Conservation (phyloP, 176 grass and related monocot genomes). For the Tillandsia leiboldiana region DNA sequence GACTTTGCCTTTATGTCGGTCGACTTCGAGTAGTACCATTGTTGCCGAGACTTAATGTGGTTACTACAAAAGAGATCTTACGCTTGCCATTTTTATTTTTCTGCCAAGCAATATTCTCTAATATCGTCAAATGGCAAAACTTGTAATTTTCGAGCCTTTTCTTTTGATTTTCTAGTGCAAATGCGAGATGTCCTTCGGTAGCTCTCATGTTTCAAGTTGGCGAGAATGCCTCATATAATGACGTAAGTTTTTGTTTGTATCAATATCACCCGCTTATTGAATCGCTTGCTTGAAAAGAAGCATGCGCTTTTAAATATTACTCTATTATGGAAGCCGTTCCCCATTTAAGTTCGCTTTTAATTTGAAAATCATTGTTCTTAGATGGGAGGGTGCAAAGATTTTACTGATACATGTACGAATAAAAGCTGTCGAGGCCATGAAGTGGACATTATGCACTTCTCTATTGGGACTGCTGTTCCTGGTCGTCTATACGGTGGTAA, state of each 20-base stretch:
- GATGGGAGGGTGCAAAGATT: conserved; percentile 86
- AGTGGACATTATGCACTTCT: conserved; percentile 98
- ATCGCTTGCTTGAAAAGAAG: neutral
- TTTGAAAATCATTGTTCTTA: conserved; percentile 26
- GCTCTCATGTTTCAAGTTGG: conserved; percentile 99
- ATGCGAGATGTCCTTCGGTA: conserved; percentile 66
- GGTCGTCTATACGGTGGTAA: conserved; percentile 94
- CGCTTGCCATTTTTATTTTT: no score
- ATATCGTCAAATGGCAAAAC: neutral
- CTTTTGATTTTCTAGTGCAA: conserved; percentile 43
- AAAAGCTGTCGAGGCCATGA: conserved; percentile 80
- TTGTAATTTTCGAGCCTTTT: conserved; percentile 3
- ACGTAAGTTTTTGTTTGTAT: conserved; percentile 47
- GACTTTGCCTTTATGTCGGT: neutral
- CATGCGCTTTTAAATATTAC: neutral
- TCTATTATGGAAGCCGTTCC: neutral
- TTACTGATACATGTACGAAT: conserved; percentile 55
- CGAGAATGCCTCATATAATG: conserved; percentile 65
- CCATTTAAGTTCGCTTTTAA: neutral
- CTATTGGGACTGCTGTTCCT: conserved; percentile 91
- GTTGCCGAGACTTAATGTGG: conserved; percentile 10
- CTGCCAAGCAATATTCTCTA: neutral
- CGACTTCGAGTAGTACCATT: conserved; percentile 3
- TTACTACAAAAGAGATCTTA: neutral
- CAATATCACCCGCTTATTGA: conserved; percentile 8